Conservation (phyloP, 192 early-diverging fungal genomes). For the Backusella tuberculispora region DNA sequence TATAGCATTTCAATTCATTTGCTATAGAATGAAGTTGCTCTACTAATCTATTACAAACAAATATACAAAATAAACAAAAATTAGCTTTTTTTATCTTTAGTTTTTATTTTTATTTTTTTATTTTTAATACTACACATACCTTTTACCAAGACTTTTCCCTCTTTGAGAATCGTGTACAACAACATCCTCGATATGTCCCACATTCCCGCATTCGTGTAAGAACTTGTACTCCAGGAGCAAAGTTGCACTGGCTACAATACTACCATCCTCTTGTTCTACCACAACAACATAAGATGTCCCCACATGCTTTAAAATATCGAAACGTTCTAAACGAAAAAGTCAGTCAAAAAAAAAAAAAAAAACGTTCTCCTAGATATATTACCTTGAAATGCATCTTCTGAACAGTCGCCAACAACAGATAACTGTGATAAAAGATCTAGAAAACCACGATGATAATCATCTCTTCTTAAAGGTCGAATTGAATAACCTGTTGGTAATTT, state of each 20-base stretch:
- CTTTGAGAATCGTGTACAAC: constrained; percentile 77
- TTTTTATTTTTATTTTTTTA: neutral
- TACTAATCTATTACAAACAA: constrained; percentile 59
- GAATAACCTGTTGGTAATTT: constrained; percentile 55
- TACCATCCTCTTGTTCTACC: constrained; percentile 67
- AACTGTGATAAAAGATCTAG: constrained; percentile 74
- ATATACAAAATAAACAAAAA: neutral
- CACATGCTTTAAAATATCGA: constrained; percentile 72
- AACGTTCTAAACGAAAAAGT: constrained; percentile 71
- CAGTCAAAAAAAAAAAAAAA: neutral
- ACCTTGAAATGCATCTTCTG: constrained; percentile 73
- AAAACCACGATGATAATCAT: constrained; percentile 80
- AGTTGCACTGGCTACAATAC: constrained; percentile 85
- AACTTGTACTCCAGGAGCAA: constrained; percentile 93
- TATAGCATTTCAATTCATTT: constrained; percentile 85
- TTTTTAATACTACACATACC: constrained; percentile 34
- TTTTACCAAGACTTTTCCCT: constrained; percentile 68
- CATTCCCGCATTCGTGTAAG: constrained; percentile 77
- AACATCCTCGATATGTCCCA: constrained; percentile 92
- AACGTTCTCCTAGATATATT: too few species aligned
- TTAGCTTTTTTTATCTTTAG: too few species aligned
- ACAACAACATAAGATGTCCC: constrained; percentile 80
- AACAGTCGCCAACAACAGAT: constrained; percentile 76
- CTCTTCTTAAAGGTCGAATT: constrained; percentile 74
- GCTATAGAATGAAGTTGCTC: constrained; percentile 85